phyloP scores from a whole-genome alignment of 345 rosid species.

The Linum usitatissimum region DNA sequence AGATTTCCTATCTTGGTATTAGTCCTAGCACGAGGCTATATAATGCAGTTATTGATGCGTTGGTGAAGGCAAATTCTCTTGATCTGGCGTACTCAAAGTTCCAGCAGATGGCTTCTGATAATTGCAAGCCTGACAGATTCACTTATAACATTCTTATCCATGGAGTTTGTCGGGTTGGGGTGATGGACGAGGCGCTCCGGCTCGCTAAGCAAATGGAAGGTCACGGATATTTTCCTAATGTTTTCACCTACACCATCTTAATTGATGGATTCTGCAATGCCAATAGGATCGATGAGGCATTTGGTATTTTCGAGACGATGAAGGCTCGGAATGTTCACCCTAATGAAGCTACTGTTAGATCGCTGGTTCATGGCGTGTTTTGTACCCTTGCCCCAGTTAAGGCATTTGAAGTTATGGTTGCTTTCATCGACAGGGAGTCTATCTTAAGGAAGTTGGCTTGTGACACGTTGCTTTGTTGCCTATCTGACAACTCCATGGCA shows the following conservation, averaged over 20 bases:
- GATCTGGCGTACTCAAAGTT: conserved; percentile 86
- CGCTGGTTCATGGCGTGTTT: conserved; percentile 75
- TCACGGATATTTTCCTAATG: conserved; percentile 52
- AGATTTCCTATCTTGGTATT: conserved; percentile 67
- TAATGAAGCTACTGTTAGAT: conserved; percentile 69
- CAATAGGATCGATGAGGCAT: conserved; percentile 58
- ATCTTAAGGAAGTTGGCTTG: conserved; percentile 39
- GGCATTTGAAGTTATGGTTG: conserved; percentile 44
- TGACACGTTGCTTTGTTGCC: conserved; percentile 52
- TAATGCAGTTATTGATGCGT: conserved; percentile 73
- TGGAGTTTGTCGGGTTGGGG: conserved; percentile 77
- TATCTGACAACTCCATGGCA: conserved; percentile 56
- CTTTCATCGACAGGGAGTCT: conserved; percentile 42
- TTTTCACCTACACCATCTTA: conserved; percentile 64
- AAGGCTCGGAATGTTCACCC: conserved; percentile 41
- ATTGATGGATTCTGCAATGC: conserved; percentile 75
- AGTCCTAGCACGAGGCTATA: conserved; percentile 69
- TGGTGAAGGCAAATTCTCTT: conserved; percentile 69
- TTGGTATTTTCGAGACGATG: conserved; percentile 49
- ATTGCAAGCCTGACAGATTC: conserved; percentile 73
- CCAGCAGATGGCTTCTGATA: conserved; percentile 76
- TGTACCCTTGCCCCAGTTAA: conserved; percentile 31
- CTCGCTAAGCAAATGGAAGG: conserved; percentile 81
- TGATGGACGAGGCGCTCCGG: conserved; percentile 72
- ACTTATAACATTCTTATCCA: conserved; percentile 82